Evolutionary conservation across 2,329 filamentous ascomycete genomes (phyloP).

Genomic region (Stenocarpella maydis): DNA sequence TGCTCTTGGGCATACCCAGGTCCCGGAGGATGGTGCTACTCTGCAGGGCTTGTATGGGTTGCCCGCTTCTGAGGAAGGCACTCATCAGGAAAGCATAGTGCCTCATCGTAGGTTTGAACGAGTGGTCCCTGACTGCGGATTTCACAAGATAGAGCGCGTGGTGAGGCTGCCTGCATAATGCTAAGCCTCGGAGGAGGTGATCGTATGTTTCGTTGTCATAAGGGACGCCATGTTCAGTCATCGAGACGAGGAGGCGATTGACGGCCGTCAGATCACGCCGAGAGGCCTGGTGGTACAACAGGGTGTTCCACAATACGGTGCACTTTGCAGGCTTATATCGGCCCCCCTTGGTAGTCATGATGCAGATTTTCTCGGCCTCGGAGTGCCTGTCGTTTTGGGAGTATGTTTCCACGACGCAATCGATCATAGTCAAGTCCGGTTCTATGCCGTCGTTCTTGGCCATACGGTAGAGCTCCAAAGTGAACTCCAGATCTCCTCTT

Average conservation of each 20-base stretch:
- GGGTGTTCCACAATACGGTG: constrained; percentile 78
- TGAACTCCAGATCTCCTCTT: constrained; percentile 76
- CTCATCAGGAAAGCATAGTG: constrained; percentile 64
- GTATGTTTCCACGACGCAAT: constrained; percentile 73
- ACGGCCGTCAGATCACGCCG: constrained; percentile 61
- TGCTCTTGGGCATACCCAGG: constrained; percentile 51
- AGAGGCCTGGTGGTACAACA: constrained; percentile 75
- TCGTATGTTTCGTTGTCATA: constrained; percentile 61
- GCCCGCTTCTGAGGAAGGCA: constrained; percentile 55
- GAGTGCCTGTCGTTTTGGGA: constrained; percentile 62
- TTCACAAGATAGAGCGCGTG: constrained; percentile 59
- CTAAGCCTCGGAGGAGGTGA: constrained; percentile 58
- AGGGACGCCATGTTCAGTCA: constrained; percentile 55
- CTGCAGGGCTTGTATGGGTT: constrained; percentile 52
- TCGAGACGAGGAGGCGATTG: constrained; percentile 56
- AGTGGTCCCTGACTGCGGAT: constrained; percentile 51
- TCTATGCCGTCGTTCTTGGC: constrained; percentile 63
- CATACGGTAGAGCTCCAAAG: constrained; percentile 69
- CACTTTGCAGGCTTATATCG: constrained; percentile 54
- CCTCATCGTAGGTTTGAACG: constrained; percentile 55
- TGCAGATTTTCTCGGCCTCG: constrained; percentile 67
- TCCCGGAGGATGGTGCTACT: constrained; percentile 54
- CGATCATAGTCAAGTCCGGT: constrained; percentile 65
- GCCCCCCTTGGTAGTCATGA: constrained; percentile 60
- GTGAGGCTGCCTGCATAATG: constrained; percentile 57